Evolutionary conservation across 257 asterid species (phyloP).

Genomic region (Dorcoceras hygrometricum): DNA sequence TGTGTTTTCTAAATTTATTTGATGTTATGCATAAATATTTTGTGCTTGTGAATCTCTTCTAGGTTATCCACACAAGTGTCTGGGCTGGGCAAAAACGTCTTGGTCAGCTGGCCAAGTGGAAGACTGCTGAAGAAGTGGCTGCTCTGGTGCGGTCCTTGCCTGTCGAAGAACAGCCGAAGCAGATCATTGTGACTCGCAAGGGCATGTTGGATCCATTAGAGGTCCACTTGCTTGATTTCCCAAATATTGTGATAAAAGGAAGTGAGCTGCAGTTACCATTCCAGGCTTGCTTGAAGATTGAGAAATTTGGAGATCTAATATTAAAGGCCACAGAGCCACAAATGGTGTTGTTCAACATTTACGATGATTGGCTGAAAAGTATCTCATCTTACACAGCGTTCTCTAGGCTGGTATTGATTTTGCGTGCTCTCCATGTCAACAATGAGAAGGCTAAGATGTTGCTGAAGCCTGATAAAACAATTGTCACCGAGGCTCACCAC

Average conservation of each 20-base stretch:
- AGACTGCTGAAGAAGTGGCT: conserved; percentile 99
- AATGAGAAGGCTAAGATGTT: conserved; percentile 98
- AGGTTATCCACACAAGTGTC: conserved; percentile 99
- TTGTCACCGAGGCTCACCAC: conserved; percentile 91
- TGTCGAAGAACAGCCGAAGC: conserved; percentile 98
- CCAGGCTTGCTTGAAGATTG: conserved; percentile 99
- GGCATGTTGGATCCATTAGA: conserved; percentile 99
- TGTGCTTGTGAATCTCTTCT: conserved; percentile 14
- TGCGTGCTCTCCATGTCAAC: conserved; percentile 92
- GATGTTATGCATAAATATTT: conserved; percentile 9
- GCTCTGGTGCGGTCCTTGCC: conserved; percentile 95
- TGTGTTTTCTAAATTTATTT: neutral
- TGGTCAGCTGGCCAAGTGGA: conserved; percentile 99
- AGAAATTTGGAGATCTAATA: conserved; percentile 97
- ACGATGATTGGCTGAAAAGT: conserved; percentile 98
- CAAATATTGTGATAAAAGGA: conserved; percentile 96
- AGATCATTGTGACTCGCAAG: conserved; percentile 92
- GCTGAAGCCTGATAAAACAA: conserved; percentile 95
- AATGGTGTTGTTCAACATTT: conserved; percentile 95
- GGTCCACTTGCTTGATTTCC: conserved; percentile 98
- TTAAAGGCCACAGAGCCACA: conserved; percentile 98
- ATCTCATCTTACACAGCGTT: conserved; percentile 96
- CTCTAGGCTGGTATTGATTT: conserved; percentile 86
- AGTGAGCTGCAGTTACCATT: conserved; percentile 99
- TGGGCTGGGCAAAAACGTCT: conserved; percentile 99